Base-by-base conservation (phyloP, 2,329 filamentous ascomycete species). In the Scedosporium minutisporum region DNA sequence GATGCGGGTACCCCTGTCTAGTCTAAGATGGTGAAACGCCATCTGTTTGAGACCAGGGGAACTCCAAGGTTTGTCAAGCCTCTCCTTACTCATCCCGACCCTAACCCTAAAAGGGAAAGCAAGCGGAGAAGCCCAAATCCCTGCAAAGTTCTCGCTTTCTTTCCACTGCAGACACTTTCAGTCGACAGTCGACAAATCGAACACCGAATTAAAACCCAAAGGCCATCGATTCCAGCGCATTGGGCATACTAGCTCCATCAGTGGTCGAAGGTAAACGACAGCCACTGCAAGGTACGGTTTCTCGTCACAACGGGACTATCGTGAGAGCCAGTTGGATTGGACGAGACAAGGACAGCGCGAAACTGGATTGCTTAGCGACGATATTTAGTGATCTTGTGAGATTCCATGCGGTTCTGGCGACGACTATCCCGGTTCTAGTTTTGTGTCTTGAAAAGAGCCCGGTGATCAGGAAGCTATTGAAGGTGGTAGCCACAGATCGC, bases 41-140 rank as follows among this genome's bases (percentile, higher is more conserved):
- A 60, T 29, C 58, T 60, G 59, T 61, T 27, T 61, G 59, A 38
- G 27, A n/a, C 29, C 59, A 61, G 59, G 59, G 41, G 58, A 18
- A 7, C 51, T 23, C 5, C 51, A 21, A 42, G 23, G 33, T 12
- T 14, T 29, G n/a, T 21, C 21, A 48, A 48, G 7, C 48, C 51
- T 60, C 18, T 42, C 38, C 58, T 60, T 60, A 60, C 58, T 60
- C 58, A 60, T 53, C 46, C 27, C 14, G 21, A 48, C 25, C 21
- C 55, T 25, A 16, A 41, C 9, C 55, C 55, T 27, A 58, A 58
- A 58, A 58, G 33, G 27, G 55, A n/a, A 51, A 14, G 33, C 10
- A 38, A 38, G 33, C 33, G 33, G 33, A 38, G 33, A 38, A 38
- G 10, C 10, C 33, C 33, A 38, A 38, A 23, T 51, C n/a, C 33